These are phyloP conservation scores for Melanopsichium pennsylvanicum DNA, from an alignment of 1,284 basidiomycete genomes.

Conservation along the genomic window DNA sequence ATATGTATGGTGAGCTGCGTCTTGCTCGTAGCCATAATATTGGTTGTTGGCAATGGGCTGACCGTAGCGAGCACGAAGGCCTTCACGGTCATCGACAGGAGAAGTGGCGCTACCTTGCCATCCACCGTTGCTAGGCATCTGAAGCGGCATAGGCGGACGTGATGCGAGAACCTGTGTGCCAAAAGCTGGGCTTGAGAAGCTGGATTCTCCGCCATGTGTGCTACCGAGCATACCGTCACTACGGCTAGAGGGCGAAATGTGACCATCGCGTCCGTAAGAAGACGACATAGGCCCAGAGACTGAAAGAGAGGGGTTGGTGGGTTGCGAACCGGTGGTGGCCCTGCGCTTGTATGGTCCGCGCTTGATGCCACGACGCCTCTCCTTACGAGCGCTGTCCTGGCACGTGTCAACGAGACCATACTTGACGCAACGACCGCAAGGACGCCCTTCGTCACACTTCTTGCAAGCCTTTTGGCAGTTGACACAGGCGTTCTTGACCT, in stretches of 20 bases:
- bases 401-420: conserved; percentile 82
- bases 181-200: conserved; percentile 41
- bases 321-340: conserved; percentile 51
- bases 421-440: conserved; percentile 84
- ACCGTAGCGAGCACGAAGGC: conserved; percentile 26
- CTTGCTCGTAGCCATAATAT: conserved; percentile 43
- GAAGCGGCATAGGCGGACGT: conserved; percentile 39
- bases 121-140: conserved; percentile 27
- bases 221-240: conserved; percentile 36
- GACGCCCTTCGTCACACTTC: conserved; percentile 85
- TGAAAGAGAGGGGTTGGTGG: conserved; percentile 23
- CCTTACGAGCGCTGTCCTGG: conserved; percentile 81
- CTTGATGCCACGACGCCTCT: conserved; percentile 84
- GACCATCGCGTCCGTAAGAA: conserved; percentile 34
- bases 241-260: conserved; percentile 29
- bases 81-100: conserved; percentile 37
- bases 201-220: conserved; percentile 32
- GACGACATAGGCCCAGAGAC: conserved; percentile 21
- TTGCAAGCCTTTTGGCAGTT: conserved; percentile 89
- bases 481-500: conserved; percentile 89
- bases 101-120: conserved; percentile 27
- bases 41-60: conserved; percentile 11
- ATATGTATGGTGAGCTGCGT: conserved; percentile 30
- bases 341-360: conserved; percentile 86
- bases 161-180: conserved; percentile 22